Conservation (phyloP, 2,329 filamentous ascomycete species). For the Diaporthe citriasiana region DNA sequence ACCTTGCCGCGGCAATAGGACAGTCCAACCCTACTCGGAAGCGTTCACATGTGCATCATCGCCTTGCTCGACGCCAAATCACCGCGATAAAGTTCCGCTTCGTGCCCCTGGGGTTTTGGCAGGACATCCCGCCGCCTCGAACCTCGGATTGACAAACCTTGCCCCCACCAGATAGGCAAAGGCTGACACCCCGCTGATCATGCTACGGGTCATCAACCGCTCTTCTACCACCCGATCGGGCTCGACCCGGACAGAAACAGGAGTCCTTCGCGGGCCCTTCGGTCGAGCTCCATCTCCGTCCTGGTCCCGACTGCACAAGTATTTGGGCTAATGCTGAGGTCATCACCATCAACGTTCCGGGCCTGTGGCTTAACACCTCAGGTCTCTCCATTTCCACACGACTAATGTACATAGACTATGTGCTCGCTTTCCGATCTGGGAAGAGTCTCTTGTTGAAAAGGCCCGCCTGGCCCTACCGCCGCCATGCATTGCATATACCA, state of each 20-base stretch:
- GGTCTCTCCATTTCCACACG: constrained; percentile 4
- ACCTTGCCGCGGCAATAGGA: constrained; percentile 7
- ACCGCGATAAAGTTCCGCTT: not conserved
- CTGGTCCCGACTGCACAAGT: not conserved
- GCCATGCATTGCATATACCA: constrained; percentile 4
- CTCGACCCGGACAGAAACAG: constrained; percentile 16
- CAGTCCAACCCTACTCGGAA: not conserved
- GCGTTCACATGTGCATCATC: too few relatives aligned
- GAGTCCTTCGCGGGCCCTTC: not conserved
- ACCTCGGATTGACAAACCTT: constrained; percentile 22
- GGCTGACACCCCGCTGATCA: constrained; percentile 25
- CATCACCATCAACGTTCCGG: constrained; percentile 2
- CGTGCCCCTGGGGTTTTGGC: constrained; percentile 20
- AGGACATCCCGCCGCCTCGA: not conserved
- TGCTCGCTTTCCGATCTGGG: constrained; percentile 20
- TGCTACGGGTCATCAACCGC: constrained; percentile 13
- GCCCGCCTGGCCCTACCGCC: constrained; percentile 17
- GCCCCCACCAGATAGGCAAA: constrained; percentile 13
- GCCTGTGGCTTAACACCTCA: not conserved
- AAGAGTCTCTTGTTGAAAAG: not conserved
- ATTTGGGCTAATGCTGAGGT: constrained; percentile 12
- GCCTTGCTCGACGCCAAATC: not conserved
- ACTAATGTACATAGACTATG: not conserved
- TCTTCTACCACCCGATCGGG: constrained; percentile 1
- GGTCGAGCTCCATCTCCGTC: constrained; percentile 20